A percentile compares a stretch with the other conserved stretches of the same genome.
phyloP scores from a whole-genome alignment of 2,329 filamentous ascomycete species.

The Stagonosporopsis chrysanthemi region DNA sequence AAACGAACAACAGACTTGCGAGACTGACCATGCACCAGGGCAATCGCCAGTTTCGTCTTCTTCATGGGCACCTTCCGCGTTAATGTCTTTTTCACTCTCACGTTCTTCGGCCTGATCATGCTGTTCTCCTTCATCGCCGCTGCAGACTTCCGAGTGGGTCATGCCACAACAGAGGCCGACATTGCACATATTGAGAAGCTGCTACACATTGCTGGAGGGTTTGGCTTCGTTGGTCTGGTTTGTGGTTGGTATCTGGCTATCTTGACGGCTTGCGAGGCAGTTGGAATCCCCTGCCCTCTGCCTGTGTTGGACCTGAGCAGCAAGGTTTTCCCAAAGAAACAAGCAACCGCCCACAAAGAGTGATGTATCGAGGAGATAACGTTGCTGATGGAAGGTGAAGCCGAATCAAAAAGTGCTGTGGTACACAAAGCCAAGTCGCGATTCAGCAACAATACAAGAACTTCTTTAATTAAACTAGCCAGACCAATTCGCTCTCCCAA shows the following conservation, averaged over 20 bases:
- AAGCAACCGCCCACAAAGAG: background rate
- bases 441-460: no score
- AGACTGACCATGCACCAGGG: constrained; percentile 19
- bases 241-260: constrained; percentile 31
- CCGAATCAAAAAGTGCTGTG: no score
- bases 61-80: constrained; percentile 30
- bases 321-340: constrained; percentile 26
- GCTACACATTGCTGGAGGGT: constrained; percentile 24
- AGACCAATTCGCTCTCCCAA: no score
- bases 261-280: constrained; percentile 27
- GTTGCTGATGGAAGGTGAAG: no score
- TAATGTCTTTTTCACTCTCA: constrained; percentile 27
- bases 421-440: no score
- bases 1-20: background rate
- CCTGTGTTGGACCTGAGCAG: constrained; percentile 30
- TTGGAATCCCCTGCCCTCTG: constrained; percentile 31
- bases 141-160: constrained; percentile 24
- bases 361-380: no score
- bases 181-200: constrained; percentile 25
- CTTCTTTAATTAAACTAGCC: no score
- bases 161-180: constrained; percentile 23
- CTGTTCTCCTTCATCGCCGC: constrained; percentile 30
- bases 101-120: constrained; percentile 30
- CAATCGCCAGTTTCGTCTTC: constrained; percentile 28
- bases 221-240: constrained; percentile 27